Evolutionary conservation across 108 stramenopile species (phyloP).

Genomic region (Stephanodiscus minutulus): DNA sequence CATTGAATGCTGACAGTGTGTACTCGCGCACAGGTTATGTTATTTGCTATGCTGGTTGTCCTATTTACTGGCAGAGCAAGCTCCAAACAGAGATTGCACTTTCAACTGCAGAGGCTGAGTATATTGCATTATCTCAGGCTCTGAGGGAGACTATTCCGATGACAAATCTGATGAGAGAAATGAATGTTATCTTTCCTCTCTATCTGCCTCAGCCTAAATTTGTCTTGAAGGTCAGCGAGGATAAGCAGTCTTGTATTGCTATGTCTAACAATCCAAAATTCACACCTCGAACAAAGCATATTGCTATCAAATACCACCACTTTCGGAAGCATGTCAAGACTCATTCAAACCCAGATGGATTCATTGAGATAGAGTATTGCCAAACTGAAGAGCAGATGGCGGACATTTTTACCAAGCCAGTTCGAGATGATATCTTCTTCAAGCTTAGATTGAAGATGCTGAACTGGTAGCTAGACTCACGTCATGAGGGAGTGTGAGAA

Average conservation of each 20-base stretch:
- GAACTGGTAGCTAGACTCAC: slow-evolving; percentile 17
- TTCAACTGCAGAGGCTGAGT: slow-evolving; percentile 36
- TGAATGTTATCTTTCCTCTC: slow-evolving; percentile 2
- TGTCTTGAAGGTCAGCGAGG: not conserved
- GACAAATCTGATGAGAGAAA: slow-evolving; percentile 22
- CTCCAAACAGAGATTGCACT: slow-evolving; percentile 42
- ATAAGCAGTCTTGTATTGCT: slow-evolving; percentile 3
- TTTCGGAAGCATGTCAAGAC: slow-evolving; percentile 7
- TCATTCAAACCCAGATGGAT: not conserved
- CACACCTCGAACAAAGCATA: slow-evolving; percentile 5
- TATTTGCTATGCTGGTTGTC: too few relatives aligned
- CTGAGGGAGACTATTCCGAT: slow-evolving; percentile 46
- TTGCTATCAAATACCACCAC: slow-evolving; percentile 3
- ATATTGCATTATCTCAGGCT: slow-evolving; percentile 20
- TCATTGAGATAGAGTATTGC: slow-evolving; percentile 22
- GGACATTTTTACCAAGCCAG: slow-evolving; percentile 40
- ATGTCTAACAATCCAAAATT: slow-evolving; percentile 6
- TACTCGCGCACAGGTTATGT: too few relatives aligned
- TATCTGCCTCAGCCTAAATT: not conserved
- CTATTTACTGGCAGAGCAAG: too few relatives aligned
- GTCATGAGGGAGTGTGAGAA: slow-evolving; percentile 14
- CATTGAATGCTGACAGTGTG: too few relatives aligned
- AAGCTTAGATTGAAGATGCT: slow-evolving; percentile 7
- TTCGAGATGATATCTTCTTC: slow-evolving; percentile 13
- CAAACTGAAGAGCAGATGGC: slow-evolving; percentile 30